Evolutionary conservation across 2,329 filamentous ascomycete genomes (phyloP).

Genomic region (Ophiocordyceps polyrhachis-furcata): DNA sequence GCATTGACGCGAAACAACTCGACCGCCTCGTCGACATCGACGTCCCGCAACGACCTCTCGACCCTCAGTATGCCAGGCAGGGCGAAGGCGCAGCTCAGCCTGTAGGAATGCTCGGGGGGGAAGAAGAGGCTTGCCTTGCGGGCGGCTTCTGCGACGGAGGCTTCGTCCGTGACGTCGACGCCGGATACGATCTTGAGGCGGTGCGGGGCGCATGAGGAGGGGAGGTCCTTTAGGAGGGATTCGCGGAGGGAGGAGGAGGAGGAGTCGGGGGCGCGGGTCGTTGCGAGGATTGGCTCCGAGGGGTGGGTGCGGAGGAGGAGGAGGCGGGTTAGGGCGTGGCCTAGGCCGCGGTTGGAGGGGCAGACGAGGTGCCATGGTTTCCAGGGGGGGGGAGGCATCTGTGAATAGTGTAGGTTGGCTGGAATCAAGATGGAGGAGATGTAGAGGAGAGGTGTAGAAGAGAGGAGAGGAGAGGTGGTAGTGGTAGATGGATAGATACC

Average conservation of each 20-base stretch:
- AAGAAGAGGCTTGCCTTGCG: slow-evolving; percentile 31
- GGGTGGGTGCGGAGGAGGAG: slow-evolving; percentile 27
- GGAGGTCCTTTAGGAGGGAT: slow-evolving; percentile 13
- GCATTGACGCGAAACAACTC: slow-evolving; percentile 56
- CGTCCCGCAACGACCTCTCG: slow-evolving; percentile 50
- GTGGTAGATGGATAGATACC: too few relatives aligned
- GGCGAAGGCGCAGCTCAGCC: slow-evolving; percentile 50
- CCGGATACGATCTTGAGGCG: slow-evolving; percentile 20
- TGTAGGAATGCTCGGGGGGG: slow-evolving; percentile 25
- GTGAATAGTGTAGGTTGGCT: too few relatives aligned
- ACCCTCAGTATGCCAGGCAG: slow-evolving; percentile 55
- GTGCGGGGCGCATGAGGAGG: slow-evolving; percentile 5
- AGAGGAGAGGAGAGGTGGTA: too few relatives aligned
- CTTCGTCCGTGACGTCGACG: slow-evolving; percentile 38
- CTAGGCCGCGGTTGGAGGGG: slow-evolving; percentile 29
- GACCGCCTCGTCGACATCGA: slow-evolving; percentile 42
- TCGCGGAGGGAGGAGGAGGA: neutral
- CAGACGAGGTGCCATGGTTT: slow-evolving; percentile 30
- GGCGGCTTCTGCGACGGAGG: slow-evolving; percentile 38
- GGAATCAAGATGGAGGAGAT: too few relatives aligned
- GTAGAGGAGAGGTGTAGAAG: too few relatives aligned
- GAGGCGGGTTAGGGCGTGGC: slow-evolving; percentile 28
- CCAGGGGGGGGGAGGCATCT: too few relatives aligned
- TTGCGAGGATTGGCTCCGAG: slow-evolving; percentile 28
- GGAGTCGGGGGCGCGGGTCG: slow-evolving; percentile 19